phyloP scores from a whole-genome alignment of 75 land plant genomes.

The Picea glauca region DNA sequence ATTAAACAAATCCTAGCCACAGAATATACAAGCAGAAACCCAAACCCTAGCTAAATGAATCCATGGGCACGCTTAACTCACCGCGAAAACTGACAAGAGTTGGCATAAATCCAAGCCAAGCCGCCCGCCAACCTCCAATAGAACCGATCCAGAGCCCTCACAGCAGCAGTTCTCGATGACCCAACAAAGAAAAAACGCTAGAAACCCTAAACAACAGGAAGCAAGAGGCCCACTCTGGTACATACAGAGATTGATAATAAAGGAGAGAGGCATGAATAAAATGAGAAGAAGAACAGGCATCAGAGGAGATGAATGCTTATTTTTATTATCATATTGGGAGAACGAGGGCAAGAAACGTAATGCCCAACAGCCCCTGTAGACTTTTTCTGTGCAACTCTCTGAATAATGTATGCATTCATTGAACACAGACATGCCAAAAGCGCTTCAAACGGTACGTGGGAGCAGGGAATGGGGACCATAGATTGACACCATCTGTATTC shows the following conservation, averaged over 20 bases:
- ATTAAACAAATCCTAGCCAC: background rate
- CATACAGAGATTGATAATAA: background rate
- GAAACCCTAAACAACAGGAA: background rate
- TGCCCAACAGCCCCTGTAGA: background rate
- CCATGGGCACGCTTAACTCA: background rate
- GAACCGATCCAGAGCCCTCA: background rate
- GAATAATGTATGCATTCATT: background rate
- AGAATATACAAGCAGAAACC: background rate
- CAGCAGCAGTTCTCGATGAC: background rate
- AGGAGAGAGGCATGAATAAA: background rate
- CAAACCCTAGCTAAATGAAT: background rate
- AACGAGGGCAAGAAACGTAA: background rate
- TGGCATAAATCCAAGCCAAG: constrained; percentile 23
- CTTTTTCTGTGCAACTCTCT: no score
- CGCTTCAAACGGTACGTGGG: constrained; percentile 2
- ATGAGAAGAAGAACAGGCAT: background rate
- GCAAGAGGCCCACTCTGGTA: background rate
- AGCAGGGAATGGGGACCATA: no score
- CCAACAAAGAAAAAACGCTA: background rate
- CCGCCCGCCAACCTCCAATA: background rate
- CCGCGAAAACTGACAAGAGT: constrained; percentile 32
- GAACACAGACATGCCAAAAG: background rate
- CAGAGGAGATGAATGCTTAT: background rate
- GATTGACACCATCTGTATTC: no score
- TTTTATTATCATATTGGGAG: background rate